phyloP scores from a whole-genome alignment of 23 red algal species.

The Pyropia haitanensis region DNA sequence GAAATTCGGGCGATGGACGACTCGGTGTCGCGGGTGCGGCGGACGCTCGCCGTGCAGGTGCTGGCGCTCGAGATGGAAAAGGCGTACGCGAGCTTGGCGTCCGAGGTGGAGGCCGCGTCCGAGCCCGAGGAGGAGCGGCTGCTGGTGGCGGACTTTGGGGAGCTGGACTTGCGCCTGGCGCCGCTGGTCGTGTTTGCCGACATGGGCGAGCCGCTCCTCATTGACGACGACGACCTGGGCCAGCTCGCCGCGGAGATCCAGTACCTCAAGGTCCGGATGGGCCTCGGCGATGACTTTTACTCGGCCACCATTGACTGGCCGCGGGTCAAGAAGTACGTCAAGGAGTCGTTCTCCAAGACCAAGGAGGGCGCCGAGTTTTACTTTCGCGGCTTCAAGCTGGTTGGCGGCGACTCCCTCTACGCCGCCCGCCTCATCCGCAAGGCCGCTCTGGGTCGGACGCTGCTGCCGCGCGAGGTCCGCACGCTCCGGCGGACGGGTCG shows the following conservation, averaged over 20 bases:
- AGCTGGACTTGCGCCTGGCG: conserved; percentile 53
- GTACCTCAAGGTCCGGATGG: conserved; percentile 71
- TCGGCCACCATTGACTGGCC: conserved; percentile 56
- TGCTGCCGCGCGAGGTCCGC: conserved; percentile 86
- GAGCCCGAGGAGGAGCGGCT: conserved; percentile 65
- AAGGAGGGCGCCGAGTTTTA: conserved; percentile 87
- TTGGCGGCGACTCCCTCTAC: conserved; percentile 78
- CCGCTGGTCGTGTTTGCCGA: conserved; percentile 61
- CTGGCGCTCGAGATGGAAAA: conserved; percentile 88
- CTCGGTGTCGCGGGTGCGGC: conserved; percentile 62
- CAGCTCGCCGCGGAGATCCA: conserved; percentile 74
- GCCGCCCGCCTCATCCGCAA: conserved; percentile 59
- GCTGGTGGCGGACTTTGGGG: conserved; percentile 75
- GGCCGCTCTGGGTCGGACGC: conserved; percentile 71
- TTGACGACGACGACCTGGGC: conserved; percentile 79
- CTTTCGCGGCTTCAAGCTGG: conserved; percentile 65
- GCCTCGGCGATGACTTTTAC: conserved; percentile 78
- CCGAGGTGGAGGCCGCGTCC: conserved; percentile 60
- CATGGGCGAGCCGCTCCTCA: conserved; percentile 56
- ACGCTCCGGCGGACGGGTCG: conserved; percentile 80
- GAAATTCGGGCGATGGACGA: conserved; percentile 95
- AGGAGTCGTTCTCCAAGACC: conserved; percentile 44
- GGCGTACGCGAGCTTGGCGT: conserved; percentile 50
- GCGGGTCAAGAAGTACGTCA: conserved; percentile 47
- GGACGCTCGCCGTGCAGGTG: conserved; percentile 69